phyloP scores from a whole-genome alignment of 768 basidiomycete genomes.

The Auricularia sp. region DNA sequence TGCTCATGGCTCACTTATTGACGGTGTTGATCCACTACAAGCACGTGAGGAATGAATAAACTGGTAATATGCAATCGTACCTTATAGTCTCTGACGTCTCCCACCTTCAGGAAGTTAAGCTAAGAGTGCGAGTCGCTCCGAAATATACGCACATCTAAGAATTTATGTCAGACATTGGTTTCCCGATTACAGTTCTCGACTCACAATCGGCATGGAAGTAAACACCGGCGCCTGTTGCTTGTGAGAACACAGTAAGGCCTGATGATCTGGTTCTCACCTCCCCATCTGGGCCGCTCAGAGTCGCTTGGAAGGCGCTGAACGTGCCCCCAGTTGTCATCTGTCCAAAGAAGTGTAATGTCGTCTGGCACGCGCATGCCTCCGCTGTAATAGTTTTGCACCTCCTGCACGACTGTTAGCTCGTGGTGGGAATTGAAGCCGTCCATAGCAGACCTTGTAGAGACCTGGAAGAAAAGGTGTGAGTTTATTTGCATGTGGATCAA shows the following conservation, averaged over 20 bases:
- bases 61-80: too few species aligned
- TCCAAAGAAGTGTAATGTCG: conserved; percentile 57
- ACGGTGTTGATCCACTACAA: conserved; percentile 6
- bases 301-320: conserved; percentile 49
- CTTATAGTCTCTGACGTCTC: neutral
- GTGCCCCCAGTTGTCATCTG: conserved; percentile 36
- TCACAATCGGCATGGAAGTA: conserved; percentile 43
- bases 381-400: conserved; percentile 3
- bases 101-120: conserved; percentile 12
- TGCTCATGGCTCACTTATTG: conserved; percentile 10
- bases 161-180: neutral
- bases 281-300: conserved; percentile 48
- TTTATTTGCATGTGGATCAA: neutral
- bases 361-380: conserved; percentile 48
- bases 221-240: conserved; percentile 40
- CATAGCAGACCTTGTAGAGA: conserved; percentile 21
- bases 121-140: conserved; percentile 54
- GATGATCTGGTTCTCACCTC: conserved; percentile 19
- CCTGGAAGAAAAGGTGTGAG: neutral
- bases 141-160: conserved; percentile 42
- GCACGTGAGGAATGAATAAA: too few species aligned
- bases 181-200: neutral
- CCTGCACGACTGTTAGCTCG: neutral
- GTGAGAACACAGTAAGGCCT: too few species aligned
- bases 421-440: neutral